Base-by-base conservation (phyloP, 2,329 filamentous ascomycete genomes). In the Cladosporium sp. region DNA sequence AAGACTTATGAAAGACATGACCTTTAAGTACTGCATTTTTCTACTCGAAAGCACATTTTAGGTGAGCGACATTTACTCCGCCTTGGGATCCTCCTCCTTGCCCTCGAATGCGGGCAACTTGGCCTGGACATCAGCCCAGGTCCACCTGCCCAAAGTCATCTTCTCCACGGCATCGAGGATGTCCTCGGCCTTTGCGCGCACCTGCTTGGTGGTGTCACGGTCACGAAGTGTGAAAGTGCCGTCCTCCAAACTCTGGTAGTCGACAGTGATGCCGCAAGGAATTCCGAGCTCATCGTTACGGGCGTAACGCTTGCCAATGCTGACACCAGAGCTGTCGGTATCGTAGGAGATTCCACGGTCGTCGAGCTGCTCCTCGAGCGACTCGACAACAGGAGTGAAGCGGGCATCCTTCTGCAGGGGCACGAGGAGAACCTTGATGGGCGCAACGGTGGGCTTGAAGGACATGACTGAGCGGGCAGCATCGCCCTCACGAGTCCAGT, bases 241-340 rank as follows among this genome's bases (percentile, higher is more conserved):
- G 78, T 97, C 93, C 80, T 96, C 88, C 71, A 97, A 83, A 58
- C 92, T 96, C 84, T 98, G 92, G 86, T 97, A 98, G 79, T 98
- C 94, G 67, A 98, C 87, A 0, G 94, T 98, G 79, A 98, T 89
- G 76, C 93, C 94, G 70, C 97, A 89, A 8, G 94, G 92, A 54
- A 95, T 98, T 74, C 94, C 95, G 67, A 97, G 87, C 82, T 98
- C 94, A 79, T 98, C 94, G 78, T 97, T 97, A 74, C 95, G 89
- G 77, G 91, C 89, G 80, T 96, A 98, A 64, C 94, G 90, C 85
- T 96, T 97, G 78, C 94, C 94, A 73, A 98, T 98, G 69, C 89
- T 93, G 68, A 93, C 93, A 32, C 90, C 92, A 15, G 92, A 96
- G 79, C 95, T 92, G 76, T 98, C 95, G 44, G 97, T 87, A 68